Base-by-base conservation (phyloP, 2,329 filamentous ascomycete genomes). In the Aureobasidium sp. region DNA sequence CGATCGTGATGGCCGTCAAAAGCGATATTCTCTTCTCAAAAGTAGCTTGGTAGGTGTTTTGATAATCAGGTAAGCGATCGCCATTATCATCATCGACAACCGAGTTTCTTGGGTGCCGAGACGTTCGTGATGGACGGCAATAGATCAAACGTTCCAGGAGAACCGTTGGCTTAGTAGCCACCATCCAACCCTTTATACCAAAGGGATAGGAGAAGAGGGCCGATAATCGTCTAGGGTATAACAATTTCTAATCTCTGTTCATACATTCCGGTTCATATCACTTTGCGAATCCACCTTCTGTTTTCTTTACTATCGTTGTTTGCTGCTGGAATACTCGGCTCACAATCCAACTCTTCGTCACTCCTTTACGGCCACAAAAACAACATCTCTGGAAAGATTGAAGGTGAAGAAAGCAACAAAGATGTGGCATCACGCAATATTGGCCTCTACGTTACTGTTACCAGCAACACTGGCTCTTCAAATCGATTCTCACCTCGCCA, bases 111-210 rank as follows among this genome's bases (percentile, higher is more conserved):
- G 23, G 20, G 36, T 42, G 34, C 34, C 51, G 37, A 29, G 26
- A 37, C 7, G 36, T 55, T 29, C 34, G 13, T 39, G 50, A 53
- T 51, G 48, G 32, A 23, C 17, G 6, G 34, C 50, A 52, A 29
- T n/a, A 20, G 41, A 7, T 42, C 17, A 34, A 59, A 39, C 55
- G 55, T 48, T 59, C 41, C 42, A 59, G 55, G 55, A 59, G 55
- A 59, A 44, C 55, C 55, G 55, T 59, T 37, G 32, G 32, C 32
- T 34, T 9, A 8, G 32, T 10, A 34, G 55, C 29, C n/a, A 23
- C 37, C 20, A 37, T n/a, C n/a, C n/a, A 10, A 46, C 39, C 39
- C 27, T 53, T 23, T 36, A 34, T 29, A 48, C 46, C 26, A 29
- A 48, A 15, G 15, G 17, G 44, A 27, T 32, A 42, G 37, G 42